These are phyloP conservation scores for Leccinum subatratum DNA, from an alignment of 1,284 basidiomycete species.

Conservation along the genomic window DNA sequence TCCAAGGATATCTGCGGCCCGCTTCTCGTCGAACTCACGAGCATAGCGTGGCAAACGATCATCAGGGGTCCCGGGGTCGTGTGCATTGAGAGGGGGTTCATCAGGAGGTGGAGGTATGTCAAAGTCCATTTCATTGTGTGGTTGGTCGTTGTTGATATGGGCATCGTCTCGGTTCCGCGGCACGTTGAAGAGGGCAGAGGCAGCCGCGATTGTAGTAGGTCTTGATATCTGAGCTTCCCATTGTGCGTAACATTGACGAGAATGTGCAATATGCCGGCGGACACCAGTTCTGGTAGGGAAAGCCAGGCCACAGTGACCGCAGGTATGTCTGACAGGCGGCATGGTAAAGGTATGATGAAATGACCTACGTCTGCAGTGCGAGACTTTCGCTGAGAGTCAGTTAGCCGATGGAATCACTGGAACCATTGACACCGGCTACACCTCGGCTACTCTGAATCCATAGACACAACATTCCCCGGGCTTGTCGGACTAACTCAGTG, in stretches of 20 bases:
- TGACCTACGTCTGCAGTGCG: too few relatives aligned
- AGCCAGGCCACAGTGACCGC: neutral
- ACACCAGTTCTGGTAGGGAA: slow-evolving; percentile 1
- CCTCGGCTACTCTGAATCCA: too few relatives aligned
- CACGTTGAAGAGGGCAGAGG: neutral
- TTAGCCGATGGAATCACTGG: too few relatives aligned
- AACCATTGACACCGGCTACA: too few relatives aligned
- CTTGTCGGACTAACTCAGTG: too few relatives aligned
- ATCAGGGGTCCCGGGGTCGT: neutral
- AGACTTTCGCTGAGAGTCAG: too few relatives aligned
- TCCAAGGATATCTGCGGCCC: neutral
- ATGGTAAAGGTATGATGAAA: neutral
- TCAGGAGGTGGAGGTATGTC: neutral
- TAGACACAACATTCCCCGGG: too few relatives aligned
- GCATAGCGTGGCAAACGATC: neutral
- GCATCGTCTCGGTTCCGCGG: neutral
- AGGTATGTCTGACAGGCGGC: neutral
- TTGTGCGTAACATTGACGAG: too few relatives aligned
- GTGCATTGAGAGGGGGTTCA: neutral
- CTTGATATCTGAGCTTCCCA: neutral
- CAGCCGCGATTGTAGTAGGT: neutral
- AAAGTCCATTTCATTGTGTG: neutral
- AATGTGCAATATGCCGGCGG: slow-evolving; percentile 2
- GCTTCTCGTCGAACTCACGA: neutral
- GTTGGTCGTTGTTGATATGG: neutral